A percentile compares a stretch with the other conserved stretches of the same genome.
Conservation (phyloP, 768 basidiomycete species). For the Hemileccinum impolitum region DNA sequence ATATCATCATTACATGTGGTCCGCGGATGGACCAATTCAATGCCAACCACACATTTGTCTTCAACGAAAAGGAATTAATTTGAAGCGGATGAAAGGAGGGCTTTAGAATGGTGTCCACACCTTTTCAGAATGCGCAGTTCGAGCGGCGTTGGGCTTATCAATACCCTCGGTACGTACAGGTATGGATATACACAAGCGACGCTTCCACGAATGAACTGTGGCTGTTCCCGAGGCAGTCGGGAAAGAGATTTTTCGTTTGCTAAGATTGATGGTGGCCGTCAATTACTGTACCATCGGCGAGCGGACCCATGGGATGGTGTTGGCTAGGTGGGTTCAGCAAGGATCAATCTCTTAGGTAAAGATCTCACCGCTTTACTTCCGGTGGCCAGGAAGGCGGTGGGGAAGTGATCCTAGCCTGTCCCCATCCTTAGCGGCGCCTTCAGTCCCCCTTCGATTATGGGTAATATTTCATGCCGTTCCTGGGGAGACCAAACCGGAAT, state of each 20-base stretch:
- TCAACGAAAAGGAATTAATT: too few relatives aligned
- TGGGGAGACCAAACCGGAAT: neutral
- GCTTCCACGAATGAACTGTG: neutral
- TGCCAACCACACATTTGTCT: neutral
- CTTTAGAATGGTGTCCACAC: neutral
- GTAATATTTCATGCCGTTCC: neutral
- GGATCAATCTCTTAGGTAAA: neutral
- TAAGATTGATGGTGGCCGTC: neutral
- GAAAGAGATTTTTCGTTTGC: neutral
- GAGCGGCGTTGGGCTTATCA: neutral
- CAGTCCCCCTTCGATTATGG: neutral
- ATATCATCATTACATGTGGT: neutral
- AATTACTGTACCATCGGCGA: neutral
- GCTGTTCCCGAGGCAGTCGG: neutral
- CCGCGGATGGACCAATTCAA: neutral
- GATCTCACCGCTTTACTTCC: neutral
- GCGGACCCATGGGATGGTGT: neutral
- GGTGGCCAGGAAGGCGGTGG: neutral
- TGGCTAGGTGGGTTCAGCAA: neutral
- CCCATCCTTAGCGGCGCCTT: neutral
- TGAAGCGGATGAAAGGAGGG: neutral
- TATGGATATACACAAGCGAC: too few relatives aligned
- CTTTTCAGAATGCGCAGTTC: neutral
- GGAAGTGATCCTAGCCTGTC: neutral
- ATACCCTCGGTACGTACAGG: neutral